phyloP scores from a whole-genome alignment of 2,329 filamentous ascomycete species.

The Penicillium sp. region DNA sequence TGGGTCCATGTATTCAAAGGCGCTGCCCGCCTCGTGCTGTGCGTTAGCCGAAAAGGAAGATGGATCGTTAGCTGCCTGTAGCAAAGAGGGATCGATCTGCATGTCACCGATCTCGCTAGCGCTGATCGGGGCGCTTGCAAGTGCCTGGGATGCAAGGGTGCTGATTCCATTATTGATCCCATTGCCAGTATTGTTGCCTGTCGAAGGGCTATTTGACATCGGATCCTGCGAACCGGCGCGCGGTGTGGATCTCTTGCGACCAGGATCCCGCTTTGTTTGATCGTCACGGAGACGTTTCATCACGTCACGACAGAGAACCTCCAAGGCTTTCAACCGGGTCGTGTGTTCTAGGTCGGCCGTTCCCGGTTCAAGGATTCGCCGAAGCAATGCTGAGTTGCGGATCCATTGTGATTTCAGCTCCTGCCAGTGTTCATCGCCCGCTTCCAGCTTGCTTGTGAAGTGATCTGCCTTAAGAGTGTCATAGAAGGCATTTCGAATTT shows the following conservation, averaged over 20 bases:
- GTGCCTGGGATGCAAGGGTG: slow-evolving; percentile 42
- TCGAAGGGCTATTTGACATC: slow-evolving; percentile 23
- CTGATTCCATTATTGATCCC: slow-evolving; percentile 41
- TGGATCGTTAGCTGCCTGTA: slow-evolving; percentile 54
- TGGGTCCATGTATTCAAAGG: slow-evolving; percentile 37
- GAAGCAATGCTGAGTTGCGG: slow-evolving; percentile 53
- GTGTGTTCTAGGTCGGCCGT: slow-evolving; percentile 51
- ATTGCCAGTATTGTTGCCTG: slow-evolving; percentile 20
- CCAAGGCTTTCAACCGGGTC: slow-evolving; percentile 60
- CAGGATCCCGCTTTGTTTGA: slow-evolving; percentile 53
- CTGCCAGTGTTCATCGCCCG: slow-evolving; percentile 66
- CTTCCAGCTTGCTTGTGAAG: slow-evolving; percentile 69
- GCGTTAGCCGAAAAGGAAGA: slow-evolving; percentile 34
- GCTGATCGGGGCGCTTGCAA: slow-evolving; percentile 39
- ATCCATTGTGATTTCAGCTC: slow-evolving; percentile 67
- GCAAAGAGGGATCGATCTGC: slow-evolving; percentile 61
- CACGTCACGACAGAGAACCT: slow-evolving; percentile 68
- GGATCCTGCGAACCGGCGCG: slow-evolving; percentile 22
- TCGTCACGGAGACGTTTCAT: slow-evolving; percentile 72
- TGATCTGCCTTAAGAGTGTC: slow-evolving; percentile 60
- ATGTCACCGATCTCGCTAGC: slow-evolving; percentile 47
- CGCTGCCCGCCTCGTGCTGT: slow-evolving; percentile 30
- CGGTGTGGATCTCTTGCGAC: slow-evolving; percentile 36
- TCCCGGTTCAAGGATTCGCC: slow-evolving; percentile 50
- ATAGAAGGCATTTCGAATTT: slow-evolving; percentile 63